These are phyloP conservation scores for Manihot esculenta DNA, from an alignment of 441 rosid species.

Conservation along the genomic window DNA sequence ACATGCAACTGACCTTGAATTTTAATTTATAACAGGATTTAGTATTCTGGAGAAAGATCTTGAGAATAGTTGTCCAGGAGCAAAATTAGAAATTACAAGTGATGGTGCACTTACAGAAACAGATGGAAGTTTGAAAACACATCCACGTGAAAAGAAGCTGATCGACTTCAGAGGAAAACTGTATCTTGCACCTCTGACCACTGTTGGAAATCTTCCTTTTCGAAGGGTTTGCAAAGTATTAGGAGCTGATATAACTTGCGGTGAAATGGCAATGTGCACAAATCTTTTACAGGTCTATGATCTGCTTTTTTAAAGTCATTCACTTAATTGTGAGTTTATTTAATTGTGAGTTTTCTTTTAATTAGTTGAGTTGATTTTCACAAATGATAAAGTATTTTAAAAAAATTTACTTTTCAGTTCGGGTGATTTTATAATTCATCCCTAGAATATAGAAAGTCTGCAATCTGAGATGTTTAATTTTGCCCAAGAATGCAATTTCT, in stretches of 20 bases:
- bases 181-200: constrained; percentile 91
- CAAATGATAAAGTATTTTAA: too few relatives aligned
- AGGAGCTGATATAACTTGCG: constrained; percentile 92
- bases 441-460: background rate
- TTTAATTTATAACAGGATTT: constrained; percentile 37
- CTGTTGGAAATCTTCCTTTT: constrained; percentile 95
- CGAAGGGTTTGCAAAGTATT: constrained; percentile 85
- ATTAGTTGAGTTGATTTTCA: background rate
- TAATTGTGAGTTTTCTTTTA: background rate
- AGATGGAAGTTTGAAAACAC: constrained; percentile 54
- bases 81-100: constrained; percentile 23
- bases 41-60: constrained; percentile 30
- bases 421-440: background rate
- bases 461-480: too few relatives aligned
- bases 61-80: constrained; percentile 25
- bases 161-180: constrained; percentile 85
- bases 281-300: constrained; percentile 78
- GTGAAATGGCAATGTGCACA: constrained; percentile 99
- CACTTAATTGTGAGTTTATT: too few relatives aligned
- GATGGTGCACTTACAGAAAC: constrained; percentile 42
- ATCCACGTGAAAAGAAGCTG: constrained; percentile 79
- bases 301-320: constrained; percentile 1
- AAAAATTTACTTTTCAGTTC: background rate
- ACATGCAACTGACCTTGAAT: constrained; percentile 19
- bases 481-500: background rate